Conservation (phyloP, 2,329 filamentous ascomycete species). For the Talaromyces verruculosus region DNA sequence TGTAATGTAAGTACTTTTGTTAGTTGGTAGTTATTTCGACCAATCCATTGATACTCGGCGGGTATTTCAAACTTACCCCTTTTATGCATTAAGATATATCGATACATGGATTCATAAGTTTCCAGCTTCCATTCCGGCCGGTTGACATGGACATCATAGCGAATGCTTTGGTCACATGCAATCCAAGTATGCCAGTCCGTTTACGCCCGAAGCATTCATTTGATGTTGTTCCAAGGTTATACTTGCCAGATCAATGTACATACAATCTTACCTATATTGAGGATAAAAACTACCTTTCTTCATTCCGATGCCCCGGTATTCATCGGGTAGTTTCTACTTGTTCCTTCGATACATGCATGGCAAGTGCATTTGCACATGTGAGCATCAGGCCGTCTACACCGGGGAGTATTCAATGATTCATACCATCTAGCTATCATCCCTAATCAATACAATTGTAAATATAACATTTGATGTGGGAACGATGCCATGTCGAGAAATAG, state of each 20-base stretch:
- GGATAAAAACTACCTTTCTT: too few species aligned
- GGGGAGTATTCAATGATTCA: not conserved
- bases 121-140: not conserved
- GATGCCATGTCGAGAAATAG: not conserved
- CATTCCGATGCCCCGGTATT: not conserved
- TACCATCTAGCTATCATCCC: not conserved
- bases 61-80: not conserved
- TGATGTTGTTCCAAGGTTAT: not conserved
- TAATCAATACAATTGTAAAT: not conserved
- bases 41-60: not conserved
- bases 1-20: conserved; percentile 1
- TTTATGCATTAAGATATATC: not conserved
- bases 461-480: not conserved
- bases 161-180: not conserved
- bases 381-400: not conserved
- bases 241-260: not conserved
- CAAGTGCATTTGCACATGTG: not conserved
- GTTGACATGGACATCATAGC: not conserved
- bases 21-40: not conserved
- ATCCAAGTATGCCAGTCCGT: not conserved
- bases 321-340: not conserved
- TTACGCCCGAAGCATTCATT: not conserved
- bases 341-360: not conserved
- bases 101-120: not conserved
- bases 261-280: too few species aligned